Evolutionary conservation across 176 grass and related monocot species (phyloP).

Genomic region (Oryza punctata): DNA sequence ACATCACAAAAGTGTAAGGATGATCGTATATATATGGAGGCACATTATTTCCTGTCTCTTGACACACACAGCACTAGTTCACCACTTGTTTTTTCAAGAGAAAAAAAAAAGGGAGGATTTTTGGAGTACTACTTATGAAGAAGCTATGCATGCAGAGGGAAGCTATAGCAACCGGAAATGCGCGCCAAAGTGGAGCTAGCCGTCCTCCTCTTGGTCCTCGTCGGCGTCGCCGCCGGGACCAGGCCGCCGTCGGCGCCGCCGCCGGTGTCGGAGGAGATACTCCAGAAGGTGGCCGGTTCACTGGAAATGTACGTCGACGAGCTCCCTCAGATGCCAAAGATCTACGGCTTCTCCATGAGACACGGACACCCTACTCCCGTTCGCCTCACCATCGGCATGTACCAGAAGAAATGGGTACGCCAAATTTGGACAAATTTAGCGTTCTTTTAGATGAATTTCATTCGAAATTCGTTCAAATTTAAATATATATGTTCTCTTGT

Average conservation of each 20-base stretch:
- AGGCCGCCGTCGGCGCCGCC: neutral
- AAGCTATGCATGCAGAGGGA: conserved; percentile 12
- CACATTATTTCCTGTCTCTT: neutral
- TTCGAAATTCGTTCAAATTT: neutral
- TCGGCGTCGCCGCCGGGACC: conserved; percentile 5
- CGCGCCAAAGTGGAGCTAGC: neutral
- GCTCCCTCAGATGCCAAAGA: conserved; percentile 73
- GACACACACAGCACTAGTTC: conserved; percentile 8
- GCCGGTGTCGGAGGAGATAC: conserved; percentile 42
- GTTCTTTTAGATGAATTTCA: neutral
- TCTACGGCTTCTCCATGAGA: conserved; percentile 56
- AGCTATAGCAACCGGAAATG: neutral
- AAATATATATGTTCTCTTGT: too few species aligned
- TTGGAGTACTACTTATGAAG: neutral
- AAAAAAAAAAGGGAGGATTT: neutral
- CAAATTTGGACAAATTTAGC: neutral
- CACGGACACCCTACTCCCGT: conserved; percentile 35
- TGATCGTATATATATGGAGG: neutral
- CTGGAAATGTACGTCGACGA: conserved; percentile 73
- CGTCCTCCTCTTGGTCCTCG: conserved; percentile 31
- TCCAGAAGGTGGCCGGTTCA: conserved; percentile 50
- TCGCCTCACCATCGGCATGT: conserved; percentile 75
- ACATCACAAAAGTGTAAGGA: neutral
- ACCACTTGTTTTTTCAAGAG: neutral
- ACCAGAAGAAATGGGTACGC: conserved; percentile 71